phyloP scores from a whole-genome alignment of 2,329 filamentous ascomycete genomes.

The Metarhizium humberi region DNA sequence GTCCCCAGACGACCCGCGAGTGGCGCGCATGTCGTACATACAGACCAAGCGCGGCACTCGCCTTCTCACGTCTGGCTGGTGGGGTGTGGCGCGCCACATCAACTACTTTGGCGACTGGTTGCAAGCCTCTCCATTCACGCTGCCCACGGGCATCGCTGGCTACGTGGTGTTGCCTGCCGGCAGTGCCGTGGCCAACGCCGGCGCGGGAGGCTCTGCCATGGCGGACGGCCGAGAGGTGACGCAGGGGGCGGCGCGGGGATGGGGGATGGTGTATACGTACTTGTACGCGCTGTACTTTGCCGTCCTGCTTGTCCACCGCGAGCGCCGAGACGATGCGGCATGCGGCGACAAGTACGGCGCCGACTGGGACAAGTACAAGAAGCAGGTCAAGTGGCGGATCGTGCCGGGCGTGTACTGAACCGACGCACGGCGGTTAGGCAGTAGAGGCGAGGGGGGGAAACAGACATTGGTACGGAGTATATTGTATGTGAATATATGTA shows the following conservation, averaged over 20 bases:
- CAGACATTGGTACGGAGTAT: not conserved
- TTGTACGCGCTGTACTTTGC: slow-evolving; percentile 89
- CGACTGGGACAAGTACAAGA: slow-evolving; percentile 81
- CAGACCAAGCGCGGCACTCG: slow-evolving; percentile 72
- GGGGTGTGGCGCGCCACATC: slow-evolving; percentile 81
- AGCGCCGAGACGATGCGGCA: slow-evolving; percentile 76
- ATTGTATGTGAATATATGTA: too few relatives aligned
- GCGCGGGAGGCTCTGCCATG: slow-evolving; percentile 42
- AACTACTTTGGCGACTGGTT: slow-evolving; percentile 93
- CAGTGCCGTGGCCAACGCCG: slow-evolving; percentile 16
- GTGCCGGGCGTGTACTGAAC: slow-evolving; percentile 68
- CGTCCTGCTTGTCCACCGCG: slow-evolving; percentile 71
- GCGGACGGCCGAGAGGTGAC: slow-evolving; percentile 52
- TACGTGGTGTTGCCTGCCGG: slow-evolving; percentile 57
- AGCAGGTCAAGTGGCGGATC: slow-evolving; percentile 67
- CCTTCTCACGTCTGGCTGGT: slow-evolving; percentile 79
- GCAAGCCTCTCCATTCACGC: slow-evolving; percentile 76
- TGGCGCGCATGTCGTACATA: slow-evolving; percentile 72
- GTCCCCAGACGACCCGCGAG: slow-evolving; percentile 66
- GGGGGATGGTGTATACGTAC: slow-evolving; percentile 80
- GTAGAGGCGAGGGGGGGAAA: not conserved
- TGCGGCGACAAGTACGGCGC: slow-evolving; percentile 79
- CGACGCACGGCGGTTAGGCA: not conserved
- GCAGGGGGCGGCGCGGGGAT: slow-evolving; percentile 63
- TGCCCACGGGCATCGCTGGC: slow-evolving; percentile 75